Evolutionary conservation across 2,329 filamentous ascomycete species (phyloP).

Genomic region (Phyllosticta capitalensis): DNA sequence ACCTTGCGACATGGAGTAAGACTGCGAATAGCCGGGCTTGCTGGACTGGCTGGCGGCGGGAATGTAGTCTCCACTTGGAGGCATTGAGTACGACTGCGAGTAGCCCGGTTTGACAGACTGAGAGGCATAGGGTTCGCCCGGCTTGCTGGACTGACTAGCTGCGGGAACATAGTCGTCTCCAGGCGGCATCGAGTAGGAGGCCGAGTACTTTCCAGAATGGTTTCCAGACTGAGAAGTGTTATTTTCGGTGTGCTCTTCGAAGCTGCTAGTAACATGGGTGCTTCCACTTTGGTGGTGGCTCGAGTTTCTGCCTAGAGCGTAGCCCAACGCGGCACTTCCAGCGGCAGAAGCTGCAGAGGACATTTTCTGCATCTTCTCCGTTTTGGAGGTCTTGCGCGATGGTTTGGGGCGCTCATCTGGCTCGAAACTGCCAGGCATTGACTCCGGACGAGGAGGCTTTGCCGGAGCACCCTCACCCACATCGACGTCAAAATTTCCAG

Average conservation of each 20-base stretch:
- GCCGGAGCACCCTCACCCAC: conserved; percentile 16
- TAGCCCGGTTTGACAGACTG: background rate
- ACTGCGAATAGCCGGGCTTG: conserved; percentile 32
- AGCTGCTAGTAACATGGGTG: conserved; percentile 19
- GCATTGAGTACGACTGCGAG: conserved; percentile 13
- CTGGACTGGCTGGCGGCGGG: conserved; percentile 26
- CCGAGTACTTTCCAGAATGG: background rate
- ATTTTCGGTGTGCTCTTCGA: conserved; percentile 17
- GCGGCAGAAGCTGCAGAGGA: conserved; percentile 27
- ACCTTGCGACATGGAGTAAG: no score
- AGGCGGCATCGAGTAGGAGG: background rate
- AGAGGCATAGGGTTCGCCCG: background rate
- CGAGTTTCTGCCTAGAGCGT: conserved; percentile 24
- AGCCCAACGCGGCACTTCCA: conserved; percentile 35
- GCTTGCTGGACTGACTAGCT: background rate
- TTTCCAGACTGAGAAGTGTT: background rate
- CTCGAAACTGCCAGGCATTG: conserved; percentile 29
- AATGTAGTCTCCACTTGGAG: conserved; percentile 24
- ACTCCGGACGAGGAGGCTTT: conserved; percentile 26
- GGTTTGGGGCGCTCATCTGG: conserved; percentile 24
- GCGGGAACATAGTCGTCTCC: background rate
- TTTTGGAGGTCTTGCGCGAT: conserved; percentile 14
- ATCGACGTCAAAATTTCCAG: background rate
- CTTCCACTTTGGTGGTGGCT: conserved; percentile 14
- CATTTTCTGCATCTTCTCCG: conserved; percentile 23